Evolutionary conservation across 768 basidiomycete genomes (phyloP).

Genomic region (Trametes cubensis): DNA sequence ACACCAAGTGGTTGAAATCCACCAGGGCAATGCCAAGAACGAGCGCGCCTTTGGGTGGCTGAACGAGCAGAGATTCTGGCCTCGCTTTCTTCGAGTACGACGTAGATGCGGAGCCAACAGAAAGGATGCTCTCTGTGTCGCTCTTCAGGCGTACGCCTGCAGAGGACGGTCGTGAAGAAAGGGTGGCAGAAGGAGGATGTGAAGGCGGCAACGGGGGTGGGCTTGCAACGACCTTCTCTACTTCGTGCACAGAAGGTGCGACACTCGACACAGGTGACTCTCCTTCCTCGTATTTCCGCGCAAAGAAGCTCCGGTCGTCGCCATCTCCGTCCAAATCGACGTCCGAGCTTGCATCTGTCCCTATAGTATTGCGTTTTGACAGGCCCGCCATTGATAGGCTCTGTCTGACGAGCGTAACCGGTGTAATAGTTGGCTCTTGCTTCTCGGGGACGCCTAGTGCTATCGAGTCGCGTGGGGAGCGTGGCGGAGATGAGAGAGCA

Average conservation of each 20-base stretch:
- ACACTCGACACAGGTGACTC: constrained; percentile 57
- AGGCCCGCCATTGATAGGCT: constrained; percentile 27
- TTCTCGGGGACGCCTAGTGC: constrained; percentile 25
- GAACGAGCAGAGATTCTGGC: constrained; percentile 77
- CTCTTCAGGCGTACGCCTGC: constrained; percentile 46
- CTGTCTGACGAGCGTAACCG: constrained; percentile 27
- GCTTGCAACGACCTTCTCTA: constrained; percentile 37
- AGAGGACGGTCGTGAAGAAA: constrained; percentile 49
- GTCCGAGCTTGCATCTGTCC: constrained; percentile 54
- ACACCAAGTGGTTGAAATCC: constrained; percentile 92
- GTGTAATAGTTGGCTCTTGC: constrained; percentile 26
- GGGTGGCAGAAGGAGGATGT: constrained; percentile 12
- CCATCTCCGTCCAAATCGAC: constrained; percentile 37
- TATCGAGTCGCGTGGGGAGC: constrained; percentile 46
- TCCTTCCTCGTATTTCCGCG: constrained; percentile 40
- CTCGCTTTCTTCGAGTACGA: constrained; percentile 68
- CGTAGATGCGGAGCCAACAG: constrained; percentile 59
- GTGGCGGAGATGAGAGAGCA: constrained; percentile 66
- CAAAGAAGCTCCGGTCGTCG: constrained; percentile 56
- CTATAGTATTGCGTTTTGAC: constrained; percentile 34
- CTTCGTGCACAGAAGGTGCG: constrained; percentile 50
- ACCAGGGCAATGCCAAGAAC: constrained; percentile 89
- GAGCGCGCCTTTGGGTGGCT: constrained; percentile 59
- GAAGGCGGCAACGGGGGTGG: constrained; percentile 18
- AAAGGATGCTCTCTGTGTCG: constrained; percentile 56